These are phyloP conservation scores for Geotrichum fermentans DNA, from an alignment of 1,139 yeast species.

Conservation along the genomic window DNA sequence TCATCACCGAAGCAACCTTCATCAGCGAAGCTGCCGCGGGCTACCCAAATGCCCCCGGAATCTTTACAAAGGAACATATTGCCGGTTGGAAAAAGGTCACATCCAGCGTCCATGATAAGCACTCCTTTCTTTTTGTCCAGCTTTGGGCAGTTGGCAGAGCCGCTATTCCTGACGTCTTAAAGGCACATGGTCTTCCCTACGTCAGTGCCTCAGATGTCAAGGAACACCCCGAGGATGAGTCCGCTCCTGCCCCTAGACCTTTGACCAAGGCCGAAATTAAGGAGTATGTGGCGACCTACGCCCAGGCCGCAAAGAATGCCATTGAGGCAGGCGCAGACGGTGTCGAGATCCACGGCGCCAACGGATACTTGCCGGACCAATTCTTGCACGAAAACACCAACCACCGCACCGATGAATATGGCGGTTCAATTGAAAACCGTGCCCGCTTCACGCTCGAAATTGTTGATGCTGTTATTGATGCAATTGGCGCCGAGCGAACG, in stretches of 20 bases:
- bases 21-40: constrained; percentile 39
- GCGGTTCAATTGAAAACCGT: constrained; percentile 65
- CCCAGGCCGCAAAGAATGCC: constrained; percentile 46
- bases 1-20: constrained; percentile 43
- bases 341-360: constrained; percentile 63
- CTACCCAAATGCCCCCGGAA: constrained; percentile 49
- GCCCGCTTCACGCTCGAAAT: constrained; percentile 55
- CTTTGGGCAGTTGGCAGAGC: constrained; percentile 59
- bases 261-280: constrained; percentile 41
- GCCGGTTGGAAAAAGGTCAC: constrained; percentile 49
- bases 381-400: constrained; percentile 51
- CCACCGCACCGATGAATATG: constrained; percentile 63
- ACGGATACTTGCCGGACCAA: constrained; percentile 55
- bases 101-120: constrained; percentile 50
- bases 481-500: constrained; percentile 50
- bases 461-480: constrained; percentile 47
- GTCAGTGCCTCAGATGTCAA: constrained; percentile 31
- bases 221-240: constrained; percentile 27
- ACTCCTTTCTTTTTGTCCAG: constrained; percentile 51
- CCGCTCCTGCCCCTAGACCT: constrained; percentile 33
- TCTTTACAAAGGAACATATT: constrained; percentile 47
- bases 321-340: too few species aligned
- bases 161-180: constrained; percentile 43
- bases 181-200: constrained; percentile 35
- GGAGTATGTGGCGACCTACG: constrained; percentile 36